These are phyloP conservation scores for Pyricularia pennisetigena DNA, from an alignment of 2,329 filamentous ascomycete species.

Conservation along the genomic window DNA sequence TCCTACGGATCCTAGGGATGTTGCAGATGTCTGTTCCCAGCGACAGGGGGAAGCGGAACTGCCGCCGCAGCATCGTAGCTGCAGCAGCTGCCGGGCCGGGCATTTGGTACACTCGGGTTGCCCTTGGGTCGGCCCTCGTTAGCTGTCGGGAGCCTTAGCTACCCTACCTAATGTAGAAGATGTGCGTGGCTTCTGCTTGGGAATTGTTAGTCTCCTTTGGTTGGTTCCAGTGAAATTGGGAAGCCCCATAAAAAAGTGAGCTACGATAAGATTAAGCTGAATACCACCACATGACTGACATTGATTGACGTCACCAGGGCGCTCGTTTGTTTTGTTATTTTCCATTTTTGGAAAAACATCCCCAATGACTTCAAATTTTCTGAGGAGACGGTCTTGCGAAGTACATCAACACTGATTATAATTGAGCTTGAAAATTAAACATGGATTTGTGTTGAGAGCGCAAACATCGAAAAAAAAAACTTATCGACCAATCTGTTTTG, in stretches of 20 bases:
- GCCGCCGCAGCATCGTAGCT: conserved; percentile 6
- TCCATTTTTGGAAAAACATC: too few relatives aligned
- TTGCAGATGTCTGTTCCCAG: conserved; percentile 75
- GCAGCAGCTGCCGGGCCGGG: not conserved
- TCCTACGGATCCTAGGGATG: conserved; percentile 51
- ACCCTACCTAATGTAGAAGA: too few relatives aligned
- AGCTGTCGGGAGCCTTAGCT: not conserved
- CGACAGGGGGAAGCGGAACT: conserved; percentile 55
- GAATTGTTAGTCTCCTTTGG: not conserved
- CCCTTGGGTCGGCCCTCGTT: not conserved
- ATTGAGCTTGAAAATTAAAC: not conserved
- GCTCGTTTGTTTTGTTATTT: not conserved
- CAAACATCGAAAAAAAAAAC: not conserved
- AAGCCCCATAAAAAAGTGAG: not conserved
- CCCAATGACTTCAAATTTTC: too few relatives aligned
- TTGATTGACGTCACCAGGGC: not conserved
- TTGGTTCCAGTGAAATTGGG: not conserved
- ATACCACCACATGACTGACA: not conserved
- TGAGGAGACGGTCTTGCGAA: not conserved
- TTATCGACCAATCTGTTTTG: not conserved
- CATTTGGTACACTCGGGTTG: not conserved
- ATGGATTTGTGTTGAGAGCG: not conserved
- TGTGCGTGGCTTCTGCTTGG: too few relatives aligned
- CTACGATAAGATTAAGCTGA: not conserved
- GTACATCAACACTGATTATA: not conserved